A percentile compares a stretch with the other conserved stretches of the same genome.
These are phyloP conservation scores for Gynostemma pentaphyllum DNA, from an alignment of 306 rosid genomes.

Conservation along the genomic window DNA sequence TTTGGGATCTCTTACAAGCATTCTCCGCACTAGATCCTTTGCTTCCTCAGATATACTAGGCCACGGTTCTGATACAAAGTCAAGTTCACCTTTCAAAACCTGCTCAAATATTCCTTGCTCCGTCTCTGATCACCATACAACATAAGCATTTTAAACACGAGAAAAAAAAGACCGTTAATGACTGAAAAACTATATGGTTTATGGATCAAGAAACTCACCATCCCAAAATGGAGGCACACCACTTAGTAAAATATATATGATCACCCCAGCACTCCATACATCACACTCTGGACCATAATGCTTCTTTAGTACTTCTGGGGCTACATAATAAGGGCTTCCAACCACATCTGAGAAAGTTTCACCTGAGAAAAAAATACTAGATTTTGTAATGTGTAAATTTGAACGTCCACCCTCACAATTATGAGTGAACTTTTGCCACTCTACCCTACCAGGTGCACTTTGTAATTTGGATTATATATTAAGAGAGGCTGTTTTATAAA, in stretches of 20 bases:
- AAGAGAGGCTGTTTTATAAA: too few relatives aligned
- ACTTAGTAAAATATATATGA: conserved; percentile 75
- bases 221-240: conserved; percentile 99
- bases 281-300: conserved; percentile 81
- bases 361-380: conserved; percentile 37
- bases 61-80: conserved; percentile 93
- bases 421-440: too few relatives aligned
- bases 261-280: conserved; percentile 99
- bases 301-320: conserved; percentile 91
- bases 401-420: too few relatives aligned
- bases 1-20: conserved; percentile 84
- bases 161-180: background rate
- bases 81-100: conserved; percentile 88
- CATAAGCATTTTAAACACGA: background rate
- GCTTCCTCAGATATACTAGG: conserved; percentile 81
- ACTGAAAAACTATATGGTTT: background rate
- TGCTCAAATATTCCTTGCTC: conserved; percentile 96
- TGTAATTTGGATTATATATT: too few relatives aligned
- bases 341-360: conserved; percentile 83
- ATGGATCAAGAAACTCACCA: conserved; percentile 37
- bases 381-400: too few relatives aligned
- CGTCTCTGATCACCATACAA: conserved; percentile 45
- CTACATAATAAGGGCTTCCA: conserved; percentile 99
- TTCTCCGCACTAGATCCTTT: conserved; percentile 77
- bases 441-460: too few relatives aligned